Evolutionary conservation across 768 basidiomycete genomes (phyloP).

Genomic region (Suillus brevipes): DNA sequence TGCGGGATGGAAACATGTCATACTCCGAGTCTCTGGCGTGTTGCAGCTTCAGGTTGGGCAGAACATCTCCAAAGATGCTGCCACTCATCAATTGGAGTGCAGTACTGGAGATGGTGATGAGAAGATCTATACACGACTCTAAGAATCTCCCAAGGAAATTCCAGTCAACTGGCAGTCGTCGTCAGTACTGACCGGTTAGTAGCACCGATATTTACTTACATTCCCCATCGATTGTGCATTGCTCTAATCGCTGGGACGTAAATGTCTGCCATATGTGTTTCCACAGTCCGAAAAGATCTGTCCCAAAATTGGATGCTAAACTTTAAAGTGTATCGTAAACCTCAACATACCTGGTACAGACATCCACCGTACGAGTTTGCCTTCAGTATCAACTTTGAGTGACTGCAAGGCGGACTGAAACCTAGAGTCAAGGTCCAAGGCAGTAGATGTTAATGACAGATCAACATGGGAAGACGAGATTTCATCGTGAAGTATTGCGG

Average conservation of each 20-base stretch:
- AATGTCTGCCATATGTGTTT: slow-evolving; percentile 25
- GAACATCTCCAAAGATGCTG: slow-evolving; percentile 19
- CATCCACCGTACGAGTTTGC: slow-evolving; percentile 50
- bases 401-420: slow-evolving; percentile 43
- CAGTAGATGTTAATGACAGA: slow-evolving; percentile 51
- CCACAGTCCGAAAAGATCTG: slow-evolving; percentile 30
- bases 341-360: slow-evolving; percentile 48
- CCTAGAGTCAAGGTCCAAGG: slow-evolving; percentile 59
- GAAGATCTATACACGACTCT: slow-evolving; percentile 38
- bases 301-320: background rate
- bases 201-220: slow-evolving; percentile 39
- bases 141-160: slow-evolving; percentile 47
- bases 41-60: slow-evolving; percentile 38
- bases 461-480: slow-evolving; percentile 41
- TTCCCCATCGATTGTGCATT: slow-evolving; percentile 36
- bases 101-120: slow-evolving; percentile 39
- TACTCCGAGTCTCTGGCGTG: slow-evolving; percentile 43
- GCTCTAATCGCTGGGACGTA: slow-evolving; percentile 20
- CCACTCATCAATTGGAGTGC: slow-evolving; percentile 32
- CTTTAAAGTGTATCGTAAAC: slow-evolving; percentile 1
- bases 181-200: background rate
- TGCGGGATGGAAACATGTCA: slow-evolving; percentile 15
- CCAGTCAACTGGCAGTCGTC: slow-evolving; percentile 54
- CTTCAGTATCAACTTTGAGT: slow-evolving; percentile 55
- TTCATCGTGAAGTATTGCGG: slow-evolving; percentile 46